Evolutionary conservation across 179 eudicot species (phyloP).

Genomic region (Patellifolia procumbens): DNA sequence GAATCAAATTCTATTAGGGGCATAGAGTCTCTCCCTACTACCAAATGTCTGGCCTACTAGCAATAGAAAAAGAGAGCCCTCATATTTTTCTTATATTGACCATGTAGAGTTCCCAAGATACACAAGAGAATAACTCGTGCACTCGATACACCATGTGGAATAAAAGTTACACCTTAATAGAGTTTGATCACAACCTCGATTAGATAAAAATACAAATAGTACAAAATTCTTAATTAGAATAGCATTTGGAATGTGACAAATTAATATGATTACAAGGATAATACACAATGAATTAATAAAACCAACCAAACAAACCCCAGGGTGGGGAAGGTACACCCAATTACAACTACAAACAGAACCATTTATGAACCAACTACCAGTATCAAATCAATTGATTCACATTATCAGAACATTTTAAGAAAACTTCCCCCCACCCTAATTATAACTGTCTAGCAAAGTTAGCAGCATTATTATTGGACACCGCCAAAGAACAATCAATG

Average conservation of each 20-base stretch:
- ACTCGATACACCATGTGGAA: no score
- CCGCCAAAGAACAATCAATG: conserved; percentile 17
- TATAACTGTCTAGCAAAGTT: conserved; percentile 20
- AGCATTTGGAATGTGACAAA: conserved; percentile 17
- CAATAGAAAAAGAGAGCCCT: no score
- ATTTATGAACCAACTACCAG: conserved; percentile 28
- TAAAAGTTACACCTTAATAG: no score
- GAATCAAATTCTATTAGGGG: no score
- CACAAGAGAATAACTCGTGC: no score
- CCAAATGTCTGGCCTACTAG: no score
- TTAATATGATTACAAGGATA: conserved; percentile 29
- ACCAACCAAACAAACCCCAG: neutral
- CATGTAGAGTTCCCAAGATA: no score
- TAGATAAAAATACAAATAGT: neutral
- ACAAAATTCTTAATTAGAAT: conserved; percentile 17
- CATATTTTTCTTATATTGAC: no score
- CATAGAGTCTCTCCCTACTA: no score
- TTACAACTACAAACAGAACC: conserved; percentile 19
- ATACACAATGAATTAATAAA: conserved; percentile 11
- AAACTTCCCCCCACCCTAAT: neutral
- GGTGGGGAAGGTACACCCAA: neutral
- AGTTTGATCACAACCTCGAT: no score
- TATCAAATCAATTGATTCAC: conserved; percentile 17
- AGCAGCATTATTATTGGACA: conserved; percentile 3
- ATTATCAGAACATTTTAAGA: conserved; percentile 17